Evolutionary conservation across 2,329 filamentous ascomycete genomes (phyloP).

Genomic region (Talaromyces funiculosus): DNA sequence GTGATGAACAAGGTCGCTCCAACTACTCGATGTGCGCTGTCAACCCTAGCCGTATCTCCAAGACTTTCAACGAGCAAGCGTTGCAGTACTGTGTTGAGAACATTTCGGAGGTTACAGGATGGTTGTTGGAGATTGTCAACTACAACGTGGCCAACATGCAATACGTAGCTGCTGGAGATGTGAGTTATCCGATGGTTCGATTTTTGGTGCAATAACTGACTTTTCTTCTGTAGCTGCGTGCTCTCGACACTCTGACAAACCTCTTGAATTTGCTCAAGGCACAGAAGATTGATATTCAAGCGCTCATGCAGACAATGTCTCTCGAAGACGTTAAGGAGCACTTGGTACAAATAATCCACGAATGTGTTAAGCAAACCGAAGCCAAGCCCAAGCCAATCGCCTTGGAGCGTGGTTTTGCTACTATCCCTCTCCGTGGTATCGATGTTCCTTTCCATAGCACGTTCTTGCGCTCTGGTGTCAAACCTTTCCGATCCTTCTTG

Average conservation of each 20-base stretch:
- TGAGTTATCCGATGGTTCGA: constrained; percentile 25
- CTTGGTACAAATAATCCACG: constrained; percentile 83
- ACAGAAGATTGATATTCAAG: constrained; percentile 95
- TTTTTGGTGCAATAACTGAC: not conserved
- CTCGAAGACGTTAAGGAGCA: constrained; percentile 89
- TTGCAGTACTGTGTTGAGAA: constrained; percentile 95
- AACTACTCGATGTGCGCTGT: constrained; percentile 99
- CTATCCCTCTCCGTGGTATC: constrained; percentile 93
- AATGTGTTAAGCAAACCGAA: constrained; percentile 78
- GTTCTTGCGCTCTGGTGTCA: constrained; percentile 94
- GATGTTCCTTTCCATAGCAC: constrained; percentile 99
- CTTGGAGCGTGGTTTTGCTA: constrained; percentile 91
- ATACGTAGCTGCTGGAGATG: constrained; percentile 62
- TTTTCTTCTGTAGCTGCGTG: constrained; percentile 47
- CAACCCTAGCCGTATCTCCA: constrained; percentile 95
- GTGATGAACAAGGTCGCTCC: constrained; percentile 83
- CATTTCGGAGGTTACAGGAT: constrained; percentile 86
- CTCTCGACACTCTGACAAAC: constrained; percentile 62
- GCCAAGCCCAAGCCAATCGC: constrained; percentile 83
- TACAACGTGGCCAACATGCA: constrained; percentile 71
- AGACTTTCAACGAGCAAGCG: constrained; percentile 97
- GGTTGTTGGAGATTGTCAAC: constrained; percentile 98
- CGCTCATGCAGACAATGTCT: constrained; percentile 77
- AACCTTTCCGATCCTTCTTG: constrained; percentile 96
- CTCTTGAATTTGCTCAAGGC: constrained; percentile 94